Evolutionary conservation across 495 filamentous ascomycete genomes (phyloP).

Genomic region (Lophiostoma macrostomum): DNA sequence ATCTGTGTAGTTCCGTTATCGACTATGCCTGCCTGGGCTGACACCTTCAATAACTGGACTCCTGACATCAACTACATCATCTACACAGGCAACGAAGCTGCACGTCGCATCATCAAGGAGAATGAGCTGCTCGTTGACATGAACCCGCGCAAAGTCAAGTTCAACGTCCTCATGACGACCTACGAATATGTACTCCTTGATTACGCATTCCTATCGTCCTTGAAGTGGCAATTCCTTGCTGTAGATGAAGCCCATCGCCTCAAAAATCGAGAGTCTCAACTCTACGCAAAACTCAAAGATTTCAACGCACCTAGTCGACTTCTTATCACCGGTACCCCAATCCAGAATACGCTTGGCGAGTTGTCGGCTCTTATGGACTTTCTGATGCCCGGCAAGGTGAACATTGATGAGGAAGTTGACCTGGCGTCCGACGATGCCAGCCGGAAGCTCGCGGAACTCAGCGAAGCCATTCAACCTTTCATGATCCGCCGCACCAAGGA

Average conservation of each 20-base stretch:
- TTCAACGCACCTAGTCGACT: slow-evolving; percentile 82
- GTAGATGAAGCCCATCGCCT: slow-evolving; percentile 96
- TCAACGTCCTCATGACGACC: slow-evolving; percentile 91
- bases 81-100: slow-evolving; percentile 81
- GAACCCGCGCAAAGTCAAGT: slow-evolving; percentile 80
- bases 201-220: slow-evolving; percentile 68
- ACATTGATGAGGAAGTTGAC: slow-evolving; percentile 87
- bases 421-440: slow-evolving; percentile 66
- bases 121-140: slow-evolving; percentile 83
- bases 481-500: slow-evolving; percentile 97
- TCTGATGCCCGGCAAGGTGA: slow-evolving; percentile 81
- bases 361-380: slow-evolving; percentile 91
- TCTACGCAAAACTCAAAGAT: slow-evolving; percentile 79
- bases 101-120: slow-evolving; percentile 78
- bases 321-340: slow-evolving; percentile 93
- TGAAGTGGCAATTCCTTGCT: slow-evolving; percentile 96
- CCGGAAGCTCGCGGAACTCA: slow-evolving; percentile 67
- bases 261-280: slow-evolving; percentile 91
- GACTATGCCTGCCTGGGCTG: slow-evolving; percentile 95
- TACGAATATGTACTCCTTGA: slow-evolving; percentile 92
- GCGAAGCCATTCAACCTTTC: slow-evolving; percentile 74
- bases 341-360: slow-evolving; percentile 94
- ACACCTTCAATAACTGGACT: slow-evolving; percentile 95
- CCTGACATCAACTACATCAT: slow-evolving; percentile 96
- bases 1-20: slow-evolving; percentile 92